Percentiles rank a stretch among this genome's conserved stretches.
Conservation (phyloP, 2,329 filamentous ascomycete species). For the Apiospora arundinis region DNA sequence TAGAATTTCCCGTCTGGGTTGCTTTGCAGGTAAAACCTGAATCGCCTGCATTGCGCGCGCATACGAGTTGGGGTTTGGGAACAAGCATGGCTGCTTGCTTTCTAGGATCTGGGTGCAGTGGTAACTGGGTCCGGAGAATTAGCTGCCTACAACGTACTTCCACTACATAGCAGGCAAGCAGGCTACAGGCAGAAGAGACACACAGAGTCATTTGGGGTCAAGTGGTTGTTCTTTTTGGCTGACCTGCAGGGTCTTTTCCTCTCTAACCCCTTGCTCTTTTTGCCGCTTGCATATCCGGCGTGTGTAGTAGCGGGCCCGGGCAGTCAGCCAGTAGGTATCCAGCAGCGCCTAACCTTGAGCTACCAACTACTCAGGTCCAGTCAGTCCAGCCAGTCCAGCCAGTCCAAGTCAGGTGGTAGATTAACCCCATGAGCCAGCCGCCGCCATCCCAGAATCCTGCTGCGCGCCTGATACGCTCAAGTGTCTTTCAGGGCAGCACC, state of each 20-base stretch:
- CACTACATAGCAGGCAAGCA: too few species aligned
- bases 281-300: slow-evolving; percentile 1
- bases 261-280: not conserved
- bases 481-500: slow-evolving; percentile 1
- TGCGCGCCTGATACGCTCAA: slow-evolving; percentile 16
- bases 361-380: not conserved
- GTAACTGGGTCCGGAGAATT: slow-evolving; percentile 3
- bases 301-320: not conserved
- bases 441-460: not conserved
- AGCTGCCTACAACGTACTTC: too few species aligned
- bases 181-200: not conserved
- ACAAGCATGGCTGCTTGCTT: not conserved
- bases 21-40: slow-evolving; percentile 6
- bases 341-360: not conserved
- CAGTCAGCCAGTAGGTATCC: too few species aligned
- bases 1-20: not conserved
- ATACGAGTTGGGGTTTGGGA: slow-evolving; percentile 1
- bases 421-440: not conserved
- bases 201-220: slow-evolving; percentile 13
- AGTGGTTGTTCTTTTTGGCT: slow-evolving; percentile 2
- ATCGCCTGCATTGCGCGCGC: slow-evolving; percentile 9
- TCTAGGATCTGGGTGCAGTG: not conserved
- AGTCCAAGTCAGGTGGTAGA: not conserved
- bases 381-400: not conserved
- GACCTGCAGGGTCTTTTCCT: not conserved